Percentiles rank a stretch among this genome's conserved stretches.
Conservation (phyloP, 164 flowering plant species). For the Magnolia kwangsiensis region DNA sequence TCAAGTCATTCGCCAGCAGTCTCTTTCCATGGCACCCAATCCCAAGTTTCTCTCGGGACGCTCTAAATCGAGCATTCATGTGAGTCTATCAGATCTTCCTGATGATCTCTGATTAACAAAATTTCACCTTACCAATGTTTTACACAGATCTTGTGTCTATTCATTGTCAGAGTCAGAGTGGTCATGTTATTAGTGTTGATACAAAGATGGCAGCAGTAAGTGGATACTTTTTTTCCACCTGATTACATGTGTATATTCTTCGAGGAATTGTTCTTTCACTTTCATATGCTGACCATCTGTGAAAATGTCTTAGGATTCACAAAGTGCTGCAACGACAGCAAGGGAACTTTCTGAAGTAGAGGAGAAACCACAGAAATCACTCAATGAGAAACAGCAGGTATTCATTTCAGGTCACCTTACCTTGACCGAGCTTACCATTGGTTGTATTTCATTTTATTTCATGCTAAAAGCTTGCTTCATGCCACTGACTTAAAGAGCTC, state of each 20-base stretch:
- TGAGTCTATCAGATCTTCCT: slow-evolving; percentile 18
- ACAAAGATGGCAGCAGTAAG: slow-evolving; percentile 51
- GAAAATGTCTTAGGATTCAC: slow-evolving; percentile 52
- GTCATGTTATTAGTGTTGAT: slow-evolving; percentile 38
- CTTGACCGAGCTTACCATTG: slow-evolving; percentile 50
- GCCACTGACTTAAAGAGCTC: too few relatives aligned
- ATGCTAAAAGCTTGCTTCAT: neutral
- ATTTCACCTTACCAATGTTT: neutral
- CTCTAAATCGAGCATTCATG: slow-evolving; percentile 87
- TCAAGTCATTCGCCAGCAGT: slow-evolving; percentile 95
- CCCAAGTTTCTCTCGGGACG: slow-evolving; percentile 76
- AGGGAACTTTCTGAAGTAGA: slow-evolving; percentile 72
- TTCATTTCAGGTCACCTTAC: slow-evolving; percentile 18
- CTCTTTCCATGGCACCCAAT: slow-evolving; percentile 80
- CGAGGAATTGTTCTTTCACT: neutral
- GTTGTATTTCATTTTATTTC: slow-evolving; percentile 12
- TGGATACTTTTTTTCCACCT: slow-evolving; percentile 2
- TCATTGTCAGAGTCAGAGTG: slow-evolving; percentile 59
- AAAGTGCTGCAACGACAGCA: slow-evolving; percentile 46
- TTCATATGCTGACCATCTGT: slow-evolving; percentile 9
- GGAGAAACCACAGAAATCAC: slow-evolving; percentile 94
- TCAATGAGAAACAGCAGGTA: slow-evolving; percentile 95
- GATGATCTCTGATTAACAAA: neutral
- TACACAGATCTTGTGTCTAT: slow-evolving; percentile 5
- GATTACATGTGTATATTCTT: neutral